phyloP scores from a whole-genome alignment of 2,329 filamentous ascomycete species.

The Exophiala sideris region DNA sequence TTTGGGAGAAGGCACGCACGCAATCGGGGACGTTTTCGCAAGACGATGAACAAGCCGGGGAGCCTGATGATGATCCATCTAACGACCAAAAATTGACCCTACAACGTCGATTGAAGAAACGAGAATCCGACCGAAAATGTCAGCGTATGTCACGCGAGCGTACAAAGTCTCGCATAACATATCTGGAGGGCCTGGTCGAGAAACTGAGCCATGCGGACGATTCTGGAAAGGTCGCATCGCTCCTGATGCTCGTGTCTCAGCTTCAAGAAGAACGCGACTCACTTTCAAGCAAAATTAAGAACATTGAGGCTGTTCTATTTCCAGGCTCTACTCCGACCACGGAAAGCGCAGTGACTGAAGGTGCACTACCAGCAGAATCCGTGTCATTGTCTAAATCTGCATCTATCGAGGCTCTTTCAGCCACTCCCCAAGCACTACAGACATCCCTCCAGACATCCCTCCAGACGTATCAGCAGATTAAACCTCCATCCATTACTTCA shows the following conservation, averaged over 20 bases:
- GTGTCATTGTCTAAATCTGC: not conserved
- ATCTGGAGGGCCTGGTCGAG: slow-evolving; percentile 7
- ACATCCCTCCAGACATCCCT: too few species aligned
- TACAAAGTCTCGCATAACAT: slow-evolving; percentile 9
- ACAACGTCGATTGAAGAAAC: slow-evolving; percentile 8
- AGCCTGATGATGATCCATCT: not conserved
- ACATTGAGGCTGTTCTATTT: slow-evolving; percentile 12
- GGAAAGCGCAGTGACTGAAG: not conserved
- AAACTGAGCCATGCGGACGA: slow-evolving; percentile 2
- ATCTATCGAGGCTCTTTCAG: not conserved
- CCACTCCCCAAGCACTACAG: not conserved
- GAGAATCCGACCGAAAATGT: slow-evolving; percentile 11
- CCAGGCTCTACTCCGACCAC: not conserved
- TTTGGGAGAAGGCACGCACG: not conserved
- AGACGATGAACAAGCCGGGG: not conserved
- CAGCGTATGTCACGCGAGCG: slow-evolving; percentile 10
- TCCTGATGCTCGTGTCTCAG: slow-evolving; percentile 14
- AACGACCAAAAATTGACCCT: not conserved
- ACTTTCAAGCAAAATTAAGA: slow-evolving; percentile 16
- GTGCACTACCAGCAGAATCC: not conserved
- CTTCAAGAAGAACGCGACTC: slow-evolving; percentile 17
- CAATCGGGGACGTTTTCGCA: not conserved
- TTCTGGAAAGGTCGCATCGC: slow-evolving; percentile 10
- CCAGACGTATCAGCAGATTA: too few species aligned
- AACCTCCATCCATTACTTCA: too few species aligned